A percentile compares a stretch with the other conserved stretches of the same genome.
These are phyloP conservation scores for Solanum chilense DNA, from an alignment of 257 asterid genomes.

Conservation along the genomic window DNA sequence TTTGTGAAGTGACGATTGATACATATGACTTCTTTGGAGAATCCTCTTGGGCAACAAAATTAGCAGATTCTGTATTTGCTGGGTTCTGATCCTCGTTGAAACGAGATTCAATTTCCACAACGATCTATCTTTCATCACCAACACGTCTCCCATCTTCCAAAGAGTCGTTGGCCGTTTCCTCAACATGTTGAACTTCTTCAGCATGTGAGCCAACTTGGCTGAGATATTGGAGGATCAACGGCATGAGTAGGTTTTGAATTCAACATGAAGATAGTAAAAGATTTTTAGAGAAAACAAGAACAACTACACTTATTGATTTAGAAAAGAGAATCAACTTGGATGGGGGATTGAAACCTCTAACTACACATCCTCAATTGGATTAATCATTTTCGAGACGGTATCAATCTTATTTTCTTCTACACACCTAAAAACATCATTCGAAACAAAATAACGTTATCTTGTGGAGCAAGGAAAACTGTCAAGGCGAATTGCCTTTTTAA, in stretches of 20 bases:
- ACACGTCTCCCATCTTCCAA: constrained; percentile 36
- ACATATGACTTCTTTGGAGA: too few species aligned
- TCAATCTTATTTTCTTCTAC: constrained; percentile 48
- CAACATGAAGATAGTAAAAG: constrained; percentile 6
- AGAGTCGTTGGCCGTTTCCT: constrained; percentile 25
- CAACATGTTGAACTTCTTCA: constrained; percentile 33
- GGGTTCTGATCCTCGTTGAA: too few species aligned
- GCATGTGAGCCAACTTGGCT: constrained; percentile 24
- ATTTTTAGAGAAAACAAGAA: not conserved
- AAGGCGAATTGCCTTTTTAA: constrained; percentile 56
- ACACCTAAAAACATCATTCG: constrained; percentile 68
- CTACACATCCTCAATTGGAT: constrained; percentile 26
- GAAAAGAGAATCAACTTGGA: constrained; percentile 32
- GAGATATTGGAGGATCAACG: constrained; percentile 22
- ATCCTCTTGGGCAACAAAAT: too few species aligned
- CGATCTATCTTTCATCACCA: constrained; percentile 24
- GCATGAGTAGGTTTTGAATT: constrained; percentile 51
- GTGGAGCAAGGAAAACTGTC: constrained; percentile 91
- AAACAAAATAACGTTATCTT: constrained; percentile 69
- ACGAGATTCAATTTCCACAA: constrained; percentile 5
- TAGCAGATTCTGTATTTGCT: too few species aligned
- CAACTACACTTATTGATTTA: not conserved
- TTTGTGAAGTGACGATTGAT: too few species aligned
- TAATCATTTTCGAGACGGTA: not conserved
- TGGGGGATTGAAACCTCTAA: constrained; percentile 24